These are phyloP conservation scores for Fusarium floridanum DNA, from an alignment of 2,329 filamentous ascomycete genomes.

Conservation along the genomic window DNA sequence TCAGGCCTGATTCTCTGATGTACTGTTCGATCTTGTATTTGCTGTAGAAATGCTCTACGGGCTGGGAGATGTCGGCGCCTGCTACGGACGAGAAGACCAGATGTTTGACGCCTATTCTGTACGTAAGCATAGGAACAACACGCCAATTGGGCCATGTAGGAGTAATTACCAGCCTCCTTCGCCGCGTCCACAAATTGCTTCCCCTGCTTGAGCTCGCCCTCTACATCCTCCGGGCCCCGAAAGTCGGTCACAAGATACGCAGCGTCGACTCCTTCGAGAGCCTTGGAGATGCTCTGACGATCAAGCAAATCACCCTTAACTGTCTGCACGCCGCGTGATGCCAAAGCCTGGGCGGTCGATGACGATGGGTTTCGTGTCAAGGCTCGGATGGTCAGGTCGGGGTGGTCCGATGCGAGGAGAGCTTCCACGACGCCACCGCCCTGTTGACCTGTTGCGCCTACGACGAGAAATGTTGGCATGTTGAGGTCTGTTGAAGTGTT, in stretches of 20 bases:
- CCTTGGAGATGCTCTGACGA: background rate
- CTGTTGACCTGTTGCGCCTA: background rate
- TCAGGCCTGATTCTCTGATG: background rate
- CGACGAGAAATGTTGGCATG: background rate
- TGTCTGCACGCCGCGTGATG: background rate
- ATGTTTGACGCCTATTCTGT: background rate
- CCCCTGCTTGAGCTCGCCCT: background rate
- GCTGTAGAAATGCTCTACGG: background rate
- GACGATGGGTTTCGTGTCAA: background rate
- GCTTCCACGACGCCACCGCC: background rate
- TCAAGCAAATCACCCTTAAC: background rate
- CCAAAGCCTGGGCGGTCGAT: background rate
- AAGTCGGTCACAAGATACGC: background rate
- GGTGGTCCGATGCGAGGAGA: background rate
- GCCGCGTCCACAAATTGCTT: background rate
- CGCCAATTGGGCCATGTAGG: background rate
- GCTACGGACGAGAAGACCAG: background rate
- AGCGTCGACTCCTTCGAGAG: background rate
- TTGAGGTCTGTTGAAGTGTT: background rate
- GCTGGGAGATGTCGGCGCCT: background rate
- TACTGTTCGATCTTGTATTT: background rate
- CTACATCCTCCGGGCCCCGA: background rate
- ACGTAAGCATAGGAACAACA: background rate
- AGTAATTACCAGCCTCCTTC: background rate
- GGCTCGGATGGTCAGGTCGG: background rate